Evolutionary conservation across 306 rosid genomes (phyloP).

Genomic region (Quercus cerris): DNA sequence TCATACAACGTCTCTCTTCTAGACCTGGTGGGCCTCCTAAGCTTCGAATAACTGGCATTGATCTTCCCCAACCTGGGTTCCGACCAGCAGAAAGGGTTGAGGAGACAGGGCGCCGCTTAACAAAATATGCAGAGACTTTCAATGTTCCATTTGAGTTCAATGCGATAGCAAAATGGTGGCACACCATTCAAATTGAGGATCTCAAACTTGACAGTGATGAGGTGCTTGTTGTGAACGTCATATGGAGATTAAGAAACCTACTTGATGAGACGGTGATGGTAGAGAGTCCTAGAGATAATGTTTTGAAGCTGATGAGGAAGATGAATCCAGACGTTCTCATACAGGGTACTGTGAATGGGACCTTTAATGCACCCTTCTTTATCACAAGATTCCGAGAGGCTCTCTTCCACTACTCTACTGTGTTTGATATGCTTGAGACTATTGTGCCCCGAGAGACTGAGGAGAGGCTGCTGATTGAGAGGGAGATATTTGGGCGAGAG

Average conservation of each 20-base stretch:
- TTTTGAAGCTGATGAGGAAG: slow-evolving; percentile 26
- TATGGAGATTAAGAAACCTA: slow-evolving; percentile 30
- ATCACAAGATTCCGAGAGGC: slow-evolving; percentile 39
- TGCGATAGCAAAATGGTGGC: slow-evolving; percentile 41
- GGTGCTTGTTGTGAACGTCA: slow-evolving; percentile 32
- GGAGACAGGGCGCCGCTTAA: slow-evolving; percentile 33
- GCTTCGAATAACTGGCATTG: slow-evolving; percentile 39
- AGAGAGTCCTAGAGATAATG: slow-evolving; percentile 31
- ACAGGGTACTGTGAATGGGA: slow-evolving; percentile 31
- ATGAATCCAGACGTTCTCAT: slow-evolving; percentile 34
- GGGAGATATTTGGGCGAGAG: slow-evolving; percentile 31
- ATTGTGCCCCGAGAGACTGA: slow-evolving; percentile 27
- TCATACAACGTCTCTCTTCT: slow-evolving; percentile 24
- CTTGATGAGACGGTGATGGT: slow-evolving; percentile 41
- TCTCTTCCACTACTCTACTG: slow-evolving; percentile 36
- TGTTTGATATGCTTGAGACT: slow-evolving; percentile 37
- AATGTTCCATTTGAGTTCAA: slow-evolving; percentile 38
- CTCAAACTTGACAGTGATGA: slow-evolving; percentile 34
- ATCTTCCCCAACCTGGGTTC: slow-evolving; percentile 40
- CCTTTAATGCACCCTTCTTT: slow-evolving; percentile 35
- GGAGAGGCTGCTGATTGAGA: slow-evolving; percentile 37
- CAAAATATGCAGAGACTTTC: slow-evolving; percentile 29
- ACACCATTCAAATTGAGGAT: slow-evolving; percentile 36
- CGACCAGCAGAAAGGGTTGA: slow-evolving; percentile 37
- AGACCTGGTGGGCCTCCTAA: slow-evolving; percentile 37